Evolutionary conservation across 2,329 filamentous ascomycete species (phyloP), one percentile per base, ranked within the genome.

Genomic region (Scorias spongiosa): DNA sequence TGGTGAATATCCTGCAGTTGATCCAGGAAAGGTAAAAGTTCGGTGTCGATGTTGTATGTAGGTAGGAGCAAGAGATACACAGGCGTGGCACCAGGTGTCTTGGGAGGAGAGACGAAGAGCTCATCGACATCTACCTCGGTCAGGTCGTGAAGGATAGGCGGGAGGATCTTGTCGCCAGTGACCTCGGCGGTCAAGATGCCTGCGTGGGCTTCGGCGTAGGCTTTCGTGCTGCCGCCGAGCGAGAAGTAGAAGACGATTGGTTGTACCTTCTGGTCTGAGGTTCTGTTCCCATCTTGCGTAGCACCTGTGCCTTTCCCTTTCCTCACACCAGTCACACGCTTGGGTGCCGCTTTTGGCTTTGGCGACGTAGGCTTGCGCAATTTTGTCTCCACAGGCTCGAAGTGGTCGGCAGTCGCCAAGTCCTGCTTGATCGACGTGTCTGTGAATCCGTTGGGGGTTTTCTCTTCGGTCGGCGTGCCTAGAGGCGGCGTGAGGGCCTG

Each of bases 31-130:
- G 78, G 89, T 57, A 88, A 83, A 52, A 94, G 77, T 51, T 93
- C 83, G 7, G 84, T 89, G 57, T 95, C 89, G 56, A 95, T 94
- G 57, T 96, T 93, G 68, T 95, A 96, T 49, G 84, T 88, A 0
- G 89, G 91, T 3, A 95, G 64, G 32, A 96, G 66, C 44, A 96
- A 71, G 34, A 93, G 69, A 63, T 96, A 98, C 1, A 51, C 50
- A 15, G 14, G 14, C 48, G 80, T 76, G 2, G 72, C 66, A 15
- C 66, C 64, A 17, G 58, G 58, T 5, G n/a, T 69, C 58, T 83
- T 83, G 0, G 88, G 86, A 1, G 79, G 75, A 2, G 72, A 75
- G 46, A 93, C 78, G 58, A 96, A 96, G 63, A 82, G 94, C 57
- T 95, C 87, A 55, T 98, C 89, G 54, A 89, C 84, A 54, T 96